Evolutionary conservation across 2,329 filamentous ascomycete species (phyloP).

Genomic region (Cordyceps tenuipes): DNA sequence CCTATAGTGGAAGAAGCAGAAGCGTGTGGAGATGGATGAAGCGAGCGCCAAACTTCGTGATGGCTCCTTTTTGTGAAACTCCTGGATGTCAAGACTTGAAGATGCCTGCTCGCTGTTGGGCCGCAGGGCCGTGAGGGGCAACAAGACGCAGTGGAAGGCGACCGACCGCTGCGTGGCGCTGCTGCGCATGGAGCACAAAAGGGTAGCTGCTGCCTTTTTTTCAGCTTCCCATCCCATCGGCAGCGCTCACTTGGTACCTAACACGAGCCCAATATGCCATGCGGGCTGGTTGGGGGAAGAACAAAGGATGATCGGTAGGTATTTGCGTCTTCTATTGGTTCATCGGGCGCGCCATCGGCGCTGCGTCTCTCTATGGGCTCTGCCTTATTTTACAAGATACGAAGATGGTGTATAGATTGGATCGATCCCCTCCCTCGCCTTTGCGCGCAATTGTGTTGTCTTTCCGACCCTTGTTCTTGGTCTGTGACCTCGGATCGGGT

Average conservation of each 20-base stretch:
- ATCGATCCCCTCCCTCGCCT: background rate
- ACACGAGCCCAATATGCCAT: background rate
- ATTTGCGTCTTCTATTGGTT: background rate
- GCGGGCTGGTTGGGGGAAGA: background rate
- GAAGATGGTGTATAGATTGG: background rate
- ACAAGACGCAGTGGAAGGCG: conserved; percentile 1
- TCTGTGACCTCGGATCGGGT: background rate
- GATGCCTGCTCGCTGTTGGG: no score
- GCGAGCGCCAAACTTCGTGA: no score
- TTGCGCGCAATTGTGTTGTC: conserved; percentile 2
- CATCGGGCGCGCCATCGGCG: background rate
- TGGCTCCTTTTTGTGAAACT: no score
- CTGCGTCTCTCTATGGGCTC: background rate
- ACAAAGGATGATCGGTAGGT: background rate
- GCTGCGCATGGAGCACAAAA: background rate
- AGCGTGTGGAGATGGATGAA: no score
- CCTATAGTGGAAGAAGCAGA: no score
- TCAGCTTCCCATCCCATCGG: background rate
- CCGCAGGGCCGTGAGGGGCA: background rate
- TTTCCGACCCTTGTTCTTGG: background rate
- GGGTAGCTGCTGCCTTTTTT: background rate
- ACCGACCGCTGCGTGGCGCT: conserved; percentile 7
- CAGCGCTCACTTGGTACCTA: background rate
- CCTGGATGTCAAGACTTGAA: no score
- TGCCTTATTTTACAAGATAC: conserved; percentile 2